Conservation (phyloP, 2,329 filamentous ascomycete genomes). For the Calonectria pseudoreteaudii region DNA sequence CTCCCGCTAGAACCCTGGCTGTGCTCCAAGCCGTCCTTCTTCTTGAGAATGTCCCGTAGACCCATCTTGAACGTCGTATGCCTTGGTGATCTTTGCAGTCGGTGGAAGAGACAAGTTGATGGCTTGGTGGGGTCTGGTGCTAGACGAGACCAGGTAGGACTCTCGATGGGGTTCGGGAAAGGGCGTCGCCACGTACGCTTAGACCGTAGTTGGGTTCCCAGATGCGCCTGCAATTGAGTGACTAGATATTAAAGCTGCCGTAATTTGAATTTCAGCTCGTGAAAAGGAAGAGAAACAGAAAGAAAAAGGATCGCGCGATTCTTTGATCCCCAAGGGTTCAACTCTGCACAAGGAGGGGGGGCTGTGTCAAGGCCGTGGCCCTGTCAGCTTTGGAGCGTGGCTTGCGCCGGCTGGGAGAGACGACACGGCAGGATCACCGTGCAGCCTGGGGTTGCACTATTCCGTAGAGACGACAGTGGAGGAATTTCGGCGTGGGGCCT, state of each 20-base stretch:
- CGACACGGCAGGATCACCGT: neutral
- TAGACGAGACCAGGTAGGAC: slow-evolving; percentile 2
- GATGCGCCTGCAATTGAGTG: neutral
- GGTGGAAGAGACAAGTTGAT: slow-evolving; percentile 5
- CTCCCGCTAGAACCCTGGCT: slow-evolving; percentile 51
- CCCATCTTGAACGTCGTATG: slow-evolving; percentile 53
- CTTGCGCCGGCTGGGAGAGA: neutral
- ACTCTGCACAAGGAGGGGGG: slow-evolving; percentile 38
- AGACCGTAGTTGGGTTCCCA: neutral
- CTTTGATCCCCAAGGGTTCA: neutral
- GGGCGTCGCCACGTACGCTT: neutral
- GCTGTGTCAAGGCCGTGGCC: slow-evolving; percentile 42
- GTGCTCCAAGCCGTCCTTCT: slow-evolving; percentile 60
- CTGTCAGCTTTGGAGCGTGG: slow-evolving; percentile 17
- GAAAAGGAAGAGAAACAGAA: neutral
- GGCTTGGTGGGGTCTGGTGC: slow-evolving; percentile 9
- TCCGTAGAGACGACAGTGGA: neutral
- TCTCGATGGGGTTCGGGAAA: neutral
- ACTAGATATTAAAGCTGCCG: neutral
- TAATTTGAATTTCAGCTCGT: neutral
- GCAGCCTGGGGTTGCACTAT: neutral
- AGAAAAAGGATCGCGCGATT: neutral
- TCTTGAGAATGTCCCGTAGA: slow-evolving; percentile 65
- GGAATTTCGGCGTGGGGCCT: neutral
- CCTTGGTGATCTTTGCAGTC: neutral